Percentiles rank a stretch among this genome's conserved stretches.
Conservation (phyloP, 148 eudicot genomes). For the Tetragonia tetragonoides region DNA sequence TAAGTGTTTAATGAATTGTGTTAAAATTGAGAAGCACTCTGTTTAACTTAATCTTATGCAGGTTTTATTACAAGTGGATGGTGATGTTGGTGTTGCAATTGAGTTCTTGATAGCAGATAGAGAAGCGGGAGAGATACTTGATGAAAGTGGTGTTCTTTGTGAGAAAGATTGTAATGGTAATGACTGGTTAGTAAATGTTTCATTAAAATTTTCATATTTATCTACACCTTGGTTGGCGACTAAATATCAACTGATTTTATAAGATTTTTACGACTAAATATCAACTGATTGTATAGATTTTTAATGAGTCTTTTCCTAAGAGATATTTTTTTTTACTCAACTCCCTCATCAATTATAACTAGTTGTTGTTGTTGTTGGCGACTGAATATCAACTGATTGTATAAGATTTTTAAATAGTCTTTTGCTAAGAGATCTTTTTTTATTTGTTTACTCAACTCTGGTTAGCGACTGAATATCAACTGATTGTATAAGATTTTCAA, state of each 20-base stretch:
- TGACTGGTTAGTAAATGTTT: conserved; percentile 30
- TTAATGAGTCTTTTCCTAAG: too few relatives aligned
- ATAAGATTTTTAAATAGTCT: neutral
- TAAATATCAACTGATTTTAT: neutral
- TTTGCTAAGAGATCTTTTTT: too few relatives aligned
- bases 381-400: neutral
- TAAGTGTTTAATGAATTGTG: neutral
- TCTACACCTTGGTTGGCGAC: too few relatives aligned
- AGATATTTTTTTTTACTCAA: too few relatives aligned
- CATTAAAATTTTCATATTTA: neutral
- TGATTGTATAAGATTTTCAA: too few relatives aligned
- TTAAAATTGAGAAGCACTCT: neutral
- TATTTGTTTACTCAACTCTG: too few relatives aligned
- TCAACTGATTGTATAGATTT: too few relatives aligned
- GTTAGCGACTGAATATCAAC: too few relatives aligned
- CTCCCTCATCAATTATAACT: too few relatives aligned
- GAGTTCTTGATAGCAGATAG: conserved; percentile 69
- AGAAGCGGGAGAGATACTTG: conserved; percentile 40
- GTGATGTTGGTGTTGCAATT: conserved; percentile 75
- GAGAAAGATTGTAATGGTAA: conserved; percentile 44
- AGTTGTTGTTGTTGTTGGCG: too few relatives aligned
- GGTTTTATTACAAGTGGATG: conserved; percentile 64
- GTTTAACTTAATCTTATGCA: conserved; percentile 19
- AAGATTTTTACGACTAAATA: neutral
- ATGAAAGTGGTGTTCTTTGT: conserved; percentile 30